These are phyloP conservation scores for Pterocarpus santalinus DNA, from an alignment of 306 rosid genomes.

Conservation along the genomic window DNA sequence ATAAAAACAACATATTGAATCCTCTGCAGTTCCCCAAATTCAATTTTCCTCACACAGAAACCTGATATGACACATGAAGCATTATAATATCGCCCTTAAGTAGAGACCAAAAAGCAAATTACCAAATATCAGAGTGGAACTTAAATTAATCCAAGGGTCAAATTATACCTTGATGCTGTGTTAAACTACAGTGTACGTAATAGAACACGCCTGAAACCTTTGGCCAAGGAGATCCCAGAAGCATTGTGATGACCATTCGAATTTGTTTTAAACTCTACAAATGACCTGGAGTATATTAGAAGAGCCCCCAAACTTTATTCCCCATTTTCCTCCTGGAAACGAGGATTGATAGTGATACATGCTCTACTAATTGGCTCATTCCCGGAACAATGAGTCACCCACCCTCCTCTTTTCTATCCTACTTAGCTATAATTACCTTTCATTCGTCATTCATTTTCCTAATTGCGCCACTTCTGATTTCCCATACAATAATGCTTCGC, in stretches of 20 bases:
- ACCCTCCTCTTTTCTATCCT: background rate
- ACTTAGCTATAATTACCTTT: background rate
- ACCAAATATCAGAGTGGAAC: background rate
- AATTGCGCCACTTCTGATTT: conserved; percentile 34
- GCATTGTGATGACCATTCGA: background rate
- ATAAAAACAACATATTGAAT: no score
- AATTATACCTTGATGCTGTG: no score
- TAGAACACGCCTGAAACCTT: background rate
- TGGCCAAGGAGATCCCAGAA: background rate
- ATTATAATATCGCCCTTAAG: no score
- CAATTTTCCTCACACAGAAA: no score
- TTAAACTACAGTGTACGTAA: background rate
- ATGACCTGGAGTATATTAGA: background rate
- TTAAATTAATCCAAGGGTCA: background rate
- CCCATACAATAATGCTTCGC: background rate
- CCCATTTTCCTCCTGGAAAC: conserved; percentile 24
- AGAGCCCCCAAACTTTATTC: conserved; percentile 3
- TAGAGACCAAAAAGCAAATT: no score
- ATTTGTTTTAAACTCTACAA: background rate
- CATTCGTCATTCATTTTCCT: background rate
- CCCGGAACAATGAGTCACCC: background rate
- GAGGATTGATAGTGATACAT: conserved; percentile 31
- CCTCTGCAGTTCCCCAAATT: no score
- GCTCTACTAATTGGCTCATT: conserved; percentile 16
- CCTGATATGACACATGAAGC: no score